phyloP scores from a whole-genome alignment of 371 early-diverging fungal genomes.

The Rhizopus delemar region DNA sequence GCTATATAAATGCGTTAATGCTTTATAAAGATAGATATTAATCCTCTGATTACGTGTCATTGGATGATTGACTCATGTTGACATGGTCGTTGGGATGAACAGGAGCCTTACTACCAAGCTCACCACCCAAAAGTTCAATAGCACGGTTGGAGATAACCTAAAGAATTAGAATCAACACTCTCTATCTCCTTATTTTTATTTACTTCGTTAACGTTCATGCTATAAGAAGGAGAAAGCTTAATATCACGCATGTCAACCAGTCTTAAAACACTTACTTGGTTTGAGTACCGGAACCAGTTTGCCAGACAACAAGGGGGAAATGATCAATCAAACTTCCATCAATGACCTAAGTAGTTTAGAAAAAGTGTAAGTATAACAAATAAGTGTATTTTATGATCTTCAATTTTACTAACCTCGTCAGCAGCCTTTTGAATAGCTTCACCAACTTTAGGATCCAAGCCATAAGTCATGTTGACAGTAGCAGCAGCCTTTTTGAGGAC shows the following conservation, averaged over 20 bases:
- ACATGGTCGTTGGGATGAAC: constrained; percentile 93
- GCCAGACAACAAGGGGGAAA: constrained; percentile 89
- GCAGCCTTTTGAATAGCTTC: constrained; percentile 80
- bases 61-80: constrained; percentile 88
- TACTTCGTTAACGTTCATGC: constrained; percentile 82
- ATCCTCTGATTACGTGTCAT: constrained; percentile 67
- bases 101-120: constrained; percentile 77
- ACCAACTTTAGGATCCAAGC: constrained; percentile 65
- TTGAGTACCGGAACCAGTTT: constrained; percentile 91
- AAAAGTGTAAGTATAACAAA: too few relatives aligned
- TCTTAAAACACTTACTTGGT: constrained; percentile 68
- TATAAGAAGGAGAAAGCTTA: constrained; percentile 5
- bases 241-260: background rate
- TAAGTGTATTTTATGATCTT: too few relatives aligned
- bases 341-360: constrained; percentile 56
- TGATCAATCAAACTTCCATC: constrained; percentile 76
- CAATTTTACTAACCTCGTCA: constrained; percentile 53
- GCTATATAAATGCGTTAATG: constrained; percentile 14
- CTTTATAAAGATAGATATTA: too few relatives aligned
- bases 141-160: constrained; percentile 86
- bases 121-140: constrained; percentile 83
- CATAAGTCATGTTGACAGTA: constrained; percentile 77
- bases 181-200: background rate
- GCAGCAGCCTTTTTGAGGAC: constrained; percentile 89
- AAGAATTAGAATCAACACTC: background rate